These are phyloP conservation scores for Vitis labrusca DNA, from an alignment of 164 flowering plant genomes.

Conservation along the genomic window DNA sequence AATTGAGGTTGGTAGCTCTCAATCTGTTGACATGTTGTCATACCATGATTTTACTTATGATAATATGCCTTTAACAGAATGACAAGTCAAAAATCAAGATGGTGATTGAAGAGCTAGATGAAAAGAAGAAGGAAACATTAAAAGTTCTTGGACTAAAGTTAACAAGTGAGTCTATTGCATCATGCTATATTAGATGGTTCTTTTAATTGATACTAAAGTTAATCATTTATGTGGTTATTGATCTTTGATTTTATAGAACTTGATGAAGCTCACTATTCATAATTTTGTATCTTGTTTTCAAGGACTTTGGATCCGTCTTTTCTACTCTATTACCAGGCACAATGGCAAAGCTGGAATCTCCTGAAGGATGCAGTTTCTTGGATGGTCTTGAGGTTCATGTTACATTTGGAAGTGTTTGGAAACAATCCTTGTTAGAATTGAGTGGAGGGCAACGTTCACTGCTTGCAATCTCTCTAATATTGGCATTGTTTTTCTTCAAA, in stretches of 20 bases:
- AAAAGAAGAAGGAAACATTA: constrained; percentile 96
- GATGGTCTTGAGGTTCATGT: constrained; percentile 99
- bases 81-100: constrained; percentile 92
- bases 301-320: constrained; percentile 98
- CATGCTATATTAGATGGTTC: too few relatives aligned
- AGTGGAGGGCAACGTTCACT: constrained; percentile 98
- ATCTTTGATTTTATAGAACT: constrained; percentile 1
- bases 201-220: too few relatives aligned
- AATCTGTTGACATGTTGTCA: constrained; percentile 1
- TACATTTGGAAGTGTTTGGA: constrained; percentile 98
- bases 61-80: constrained; percentile 46
- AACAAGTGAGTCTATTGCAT: constrained; percentile 52
- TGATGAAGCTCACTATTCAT: not conserved
- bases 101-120: constrained; percentile 97
- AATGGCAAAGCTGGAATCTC: constrained; percentile 92
- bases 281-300: constrained; percentile 25
- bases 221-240: not conserved
- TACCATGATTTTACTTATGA: not conserved
- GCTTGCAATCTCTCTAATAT: constrained; percentile 88
- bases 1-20: constrained; percentile 66
- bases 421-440: constrained; percentile 93
- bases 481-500: constrained; percentile 95
- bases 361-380: constrained; percentile 92
- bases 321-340: constrained; percentile 95
- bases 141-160: constrained; percentile 95